Evolutionary conservation across 164 flowering plant species (phyloP), one percentile per base, ranked within the genome.

Genomic region (Vitis labrusca): DNA sequence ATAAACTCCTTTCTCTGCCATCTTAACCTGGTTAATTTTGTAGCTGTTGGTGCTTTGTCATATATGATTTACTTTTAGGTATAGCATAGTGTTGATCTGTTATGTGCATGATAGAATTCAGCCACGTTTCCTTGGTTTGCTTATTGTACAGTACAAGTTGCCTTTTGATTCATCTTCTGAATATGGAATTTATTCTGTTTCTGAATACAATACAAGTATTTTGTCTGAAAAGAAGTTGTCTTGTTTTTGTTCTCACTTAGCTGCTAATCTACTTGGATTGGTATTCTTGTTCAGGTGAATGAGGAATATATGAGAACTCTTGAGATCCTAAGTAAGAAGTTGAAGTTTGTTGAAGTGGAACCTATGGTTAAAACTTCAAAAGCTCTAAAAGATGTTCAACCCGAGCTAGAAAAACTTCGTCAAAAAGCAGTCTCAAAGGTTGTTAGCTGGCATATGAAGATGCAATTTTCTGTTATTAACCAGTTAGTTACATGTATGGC

Each of bases 361-460:
- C 71, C 84, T 23, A 82, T 87, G 89, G 91, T 93, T 55, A 91
- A 87, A 79, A 76, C 86, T 37, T 88, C 99, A 61, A 89, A 86
- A 82, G 97, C 99, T 77, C 81, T 93, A 50, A 91, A 85, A 75
- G 99, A 95, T 88, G 97, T 95, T 64, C 97, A 93, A 73, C 98
- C 99, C 59, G 98, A 95, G 81, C 80, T 95, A 76, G 99, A 93
- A 86, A 91, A 81, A 69, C 96, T 95, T 61, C 83, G 99, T 67
- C 97, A 93, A 74, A 95, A 91, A 80, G 94, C 98, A 65, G 87
- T 95, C 47, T 88, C 98, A 52, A 95, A 93, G 99, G 99, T 95
- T 63, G 30, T 59, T 49, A 29, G 49, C 59, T 74, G 64, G 29
- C 52, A 48, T 66, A 29, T 59, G 29, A 8, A 57, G 52, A 65